phyloP scores from a whole-genome alignment of 1,284 basidiomycete genomes.

The Pyrrhoderma noxium region DNA sequence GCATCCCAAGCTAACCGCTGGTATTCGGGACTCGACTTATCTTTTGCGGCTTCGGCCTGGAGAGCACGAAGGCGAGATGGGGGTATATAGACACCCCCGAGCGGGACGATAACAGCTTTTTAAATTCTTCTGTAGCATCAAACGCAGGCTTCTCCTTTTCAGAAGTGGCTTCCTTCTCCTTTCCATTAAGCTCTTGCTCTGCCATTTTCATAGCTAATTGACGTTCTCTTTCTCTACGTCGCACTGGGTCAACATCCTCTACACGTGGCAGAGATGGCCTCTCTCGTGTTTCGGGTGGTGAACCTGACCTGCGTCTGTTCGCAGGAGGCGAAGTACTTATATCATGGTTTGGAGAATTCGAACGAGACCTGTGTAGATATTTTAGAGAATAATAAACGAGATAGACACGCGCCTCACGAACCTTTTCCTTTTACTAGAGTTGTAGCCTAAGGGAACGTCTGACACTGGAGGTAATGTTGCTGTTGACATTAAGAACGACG shows the following conservation, averaged over 20 bases:
- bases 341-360: slow-evolving; percentile 41
- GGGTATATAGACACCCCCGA: slow-evolving; percentile 97
- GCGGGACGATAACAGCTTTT: slow-evolving; percentile 69
- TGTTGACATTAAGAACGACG: slow-evolving; percentile 38
- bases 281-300: slow-evolving; percentile 37
- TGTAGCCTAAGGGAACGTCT: slow-evolving; percentile 28
- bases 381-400: slow-evolving; percentile 9
- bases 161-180: slow-evolving; percentile 27
- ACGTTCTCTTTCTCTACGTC: slow-evolving; percentile 69
- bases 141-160: slow-evolving; percentile 42
- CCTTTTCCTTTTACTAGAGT: slow-evolving; percentile 51
- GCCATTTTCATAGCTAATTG: slow-evolving; percentile 69
- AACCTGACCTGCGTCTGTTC: slow-evolving; percentile 55
- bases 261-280: slow-evolving; percentile 45
- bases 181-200: slow-evolving; percentile 62
- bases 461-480: slow-evolving; percentile 33
- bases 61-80: slow-evolving; percentile 89
- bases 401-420: slow-evolving; percentile 22
- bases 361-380: slow-evolving; percentile 42
- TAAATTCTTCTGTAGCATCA: slow-evolving; percentile 74
- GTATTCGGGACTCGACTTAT: slow-evolving; percentile 88
- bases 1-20: slow-evolving; percentile 98
- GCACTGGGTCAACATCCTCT: slow-evolving; percentile 69
- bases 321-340: slow-evolving; percentile 49
- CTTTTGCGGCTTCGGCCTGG: slow-evolving; percentile 78